Evolutionary conservation across 2,329 filamentous ascomycete species (phyloP).

Genomic region (Neopestalotiopsis sp.): DNA sequence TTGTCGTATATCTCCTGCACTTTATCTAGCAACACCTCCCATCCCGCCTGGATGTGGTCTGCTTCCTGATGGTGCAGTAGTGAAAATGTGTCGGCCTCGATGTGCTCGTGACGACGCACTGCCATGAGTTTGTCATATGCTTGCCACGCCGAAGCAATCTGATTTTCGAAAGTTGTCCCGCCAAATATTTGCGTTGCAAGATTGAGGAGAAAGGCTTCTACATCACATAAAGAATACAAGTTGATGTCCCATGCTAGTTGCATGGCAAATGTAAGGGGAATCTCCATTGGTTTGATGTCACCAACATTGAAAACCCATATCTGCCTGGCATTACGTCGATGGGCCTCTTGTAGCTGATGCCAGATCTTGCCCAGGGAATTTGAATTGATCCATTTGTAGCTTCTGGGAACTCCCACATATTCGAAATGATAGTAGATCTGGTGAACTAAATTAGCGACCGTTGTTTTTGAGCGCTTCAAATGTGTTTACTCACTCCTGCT

Average conservation of each 20-base stretch:
- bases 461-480: not conserved
- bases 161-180: constrained; percentile 4
- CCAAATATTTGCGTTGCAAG: not conserved
- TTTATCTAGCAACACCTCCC: not conserved
- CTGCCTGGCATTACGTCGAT: constrained; percentile 6
- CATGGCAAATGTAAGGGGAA: constrained; percentile 4
- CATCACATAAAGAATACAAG: constrained; percentile 42
- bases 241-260: constrained; percentile 26
- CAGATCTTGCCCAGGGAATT: constrained; percentile 26
- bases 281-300: constrained; percentile 7
- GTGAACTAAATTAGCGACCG: not conserved
- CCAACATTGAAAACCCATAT: constrained; percentile 13
- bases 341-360: constrained; percentile 7
- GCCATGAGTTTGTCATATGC: not conserved
- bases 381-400: constrained; percentile 14
- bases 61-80: constrained; percentile 1
- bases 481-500: constrained; percentile 49
- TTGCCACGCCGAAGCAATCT: not conserved
- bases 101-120: constrained; percentile 20
- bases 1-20: not conserved
- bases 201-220: constrained; percentile 30
- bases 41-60: not conserved
- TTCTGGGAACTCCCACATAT: constrained; percentile 2
- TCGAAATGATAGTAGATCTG: constrained; percentile 21
- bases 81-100: constrained; percentile 8